phyloP scores from a whole-genome alignment of 306 rosid genomes.

The Vicia villosa region DNA sequence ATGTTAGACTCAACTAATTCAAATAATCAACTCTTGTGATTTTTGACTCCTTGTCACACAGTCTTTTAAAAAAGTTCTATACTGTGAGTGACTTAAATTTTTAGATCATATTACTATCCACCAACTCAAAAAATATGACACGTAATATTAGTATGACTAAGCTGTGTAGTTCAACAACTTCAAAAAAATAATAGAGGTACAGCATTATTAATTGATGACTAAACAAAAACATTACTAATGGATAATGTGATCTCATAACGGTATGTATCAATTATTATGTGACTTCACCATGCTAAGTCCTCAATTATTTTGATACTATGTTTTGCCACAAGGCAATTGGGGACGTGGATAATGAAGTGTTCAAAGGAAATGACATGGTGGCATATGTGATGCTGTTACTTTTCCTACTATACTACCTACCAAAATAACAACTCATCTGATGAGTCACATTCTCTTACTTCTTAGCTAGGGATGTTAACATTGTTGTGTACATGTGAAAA shows the following conservation, averaged over 20 bases:
- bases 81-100: constrained; percentile 42
- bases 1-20: neutral
- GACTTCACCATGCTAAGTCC: constrained; percentile 21
- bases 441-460: constrained; percentile 34
- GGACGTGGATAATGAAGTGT: constrained; percentile 34
- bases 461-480: constrained; percentile 21
- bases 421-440: constrained; percentile 5
- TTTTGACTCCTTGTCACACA: neutral
- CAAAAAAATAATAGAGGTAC: neutral
- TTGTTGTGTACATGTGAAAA: constrained; percentile 32
- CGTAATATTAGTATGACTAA: constrained; percentile 33
- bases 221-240: neutral
- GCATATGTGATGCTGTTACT: neutral
- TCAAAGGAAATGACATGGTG: constrained; percentile 14
- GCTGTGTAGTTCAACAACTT: constrained; percentile 40
- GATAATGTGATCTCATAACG: constrained; percentile 18
- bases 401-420: constrained; percentile 38
- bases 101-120: constrained; percentile 25
- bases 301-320: neutral
- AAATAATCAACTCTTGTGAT: constrained; percentile 10
- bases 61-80: neutral
- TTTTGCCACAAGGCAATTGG: constrained; percentile 15
- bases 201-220: constrained; percentile 18
- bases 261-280: constrained; percentile 23
- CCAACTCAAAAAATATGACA: constrained; percentile 41